phyloP scores from a whole-genome alignment of 2,329 filamentous ascomycete species.

The Aureobasidium subglaciale region DNA sequence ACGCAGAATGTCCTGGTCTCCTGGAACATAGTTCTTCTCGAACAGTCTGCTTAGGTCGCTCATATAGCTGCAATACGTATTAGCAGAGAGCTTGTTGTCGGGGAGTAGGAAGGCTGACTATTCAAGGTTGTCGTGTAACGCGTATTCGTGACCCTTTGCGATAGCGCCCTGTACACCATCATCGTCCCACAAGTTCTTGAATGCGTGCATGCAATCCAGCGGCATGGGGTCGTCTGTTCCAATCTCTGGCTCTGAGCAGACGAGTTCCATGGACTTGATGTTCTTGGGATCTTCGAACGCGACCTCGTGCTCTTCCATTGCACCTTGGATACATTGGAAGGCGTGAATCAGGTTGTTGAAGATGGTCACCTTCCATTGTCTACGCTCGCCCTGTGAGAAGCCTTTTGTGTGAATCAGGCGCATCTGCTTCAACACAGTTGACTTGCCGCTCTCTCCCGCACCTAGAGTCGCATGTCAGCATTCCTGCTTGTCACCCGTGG shows the following conservation, averaged over 20 bases:
- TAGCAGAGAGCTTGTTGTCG: conserved; percentile 13
- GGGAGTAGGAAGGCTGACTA: conserved; percentile 57
- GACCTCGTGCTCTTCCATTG: conserved; percentile 79
- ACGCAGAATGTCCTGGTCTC: conserved; percentile 88
- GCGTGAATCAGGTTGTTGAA: conserved; percentile 93
- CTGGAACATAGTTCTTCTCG: conserved; percentile 74
- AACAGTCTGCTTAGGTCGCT: conserved; percentile 56
- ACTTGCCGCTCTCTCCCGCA: conserved; percentile 92
- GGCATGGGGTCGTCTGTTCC: conserved; percentile 75
- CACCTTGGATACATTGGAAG: conserved; percentile 81
- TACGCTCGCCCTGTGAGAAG: conserved; percentile 80
- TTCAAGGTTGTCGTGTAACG: conserved; percentile 86
- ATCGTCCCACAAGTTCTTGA: conserved; percentile 80
- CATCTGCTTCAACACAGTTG: conserved; percentile 98
- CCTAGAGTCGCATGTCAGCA: conserved; percentile 48
- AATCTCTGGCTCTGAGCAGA: conserved; percentile 76
- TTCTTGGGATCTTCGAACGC: conserved; percentile 72
- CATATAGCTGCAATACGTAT: conserved; percentile 64
- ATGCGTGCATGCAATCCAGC: conserved; percentile 66
- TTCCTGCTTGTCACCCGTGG: background rate
- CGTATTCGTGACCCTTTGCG: conserved; percentile 89
- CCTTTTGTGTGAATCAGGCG: conserved; percentile 92
- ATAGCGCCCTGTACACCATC: conserved; percentile 80
- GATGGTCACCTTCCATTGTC: conserved; percentile 91
- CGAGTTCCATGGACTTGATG: conserved; percentile 68